Conservation (phyloP, 1,139 yeast species). For the Arxiozyma bovina region DNA sequence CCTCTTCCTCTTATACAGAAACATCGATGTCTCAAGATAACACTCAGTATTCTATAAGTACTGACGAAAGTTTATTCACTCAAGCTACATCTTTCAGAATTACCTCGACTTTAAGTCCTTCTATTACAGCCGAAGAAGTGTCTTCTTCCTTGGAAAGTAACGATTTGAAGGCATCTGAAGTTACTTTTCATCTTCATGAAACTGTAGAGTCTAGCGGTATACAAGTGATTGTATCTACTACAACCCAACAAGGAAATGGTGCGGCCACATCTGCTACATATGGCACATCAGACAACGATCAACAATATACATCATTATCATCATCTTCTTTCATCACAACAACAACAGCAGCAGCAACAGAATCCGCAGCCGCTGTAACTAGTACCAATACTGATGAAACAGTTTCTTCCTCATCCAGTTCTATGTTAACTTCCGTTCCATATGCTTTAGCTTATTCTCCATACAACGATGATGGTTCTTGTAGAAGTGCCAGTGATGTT, state of each 20-base stretch:
- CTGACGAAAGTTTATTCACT: conserved; percentile 9
- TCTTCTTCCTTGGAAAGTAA: conserved; percentile 7
- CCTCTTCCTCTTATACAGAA: conserved; percentile 10
- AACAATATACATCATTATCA: not conserved
- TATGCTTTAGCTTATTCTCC: conserved; percentile 70
- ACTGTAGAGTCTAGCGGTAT: conserved; percentile 1
- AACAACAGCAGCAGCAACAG: conserved; percentile 10
- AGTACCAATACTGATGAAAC: not conserved
- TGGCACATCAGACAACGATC: conserved; percentile 1
- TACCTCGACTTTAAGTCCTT: conserved; percentile 2
- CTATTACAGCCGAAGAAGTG: not conserved
- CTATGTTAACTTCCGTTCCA: conserved; percentile 36
- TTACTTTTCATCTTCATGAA: conserved; percentile 1
- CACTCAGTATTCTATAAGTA: not conserved
- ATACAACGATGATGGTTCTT: conserved; percentile 55
- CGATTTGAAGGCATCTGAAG: not conserved
- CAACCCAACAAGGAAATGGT: not conserved
- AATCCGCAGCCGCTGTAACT: conserved; percentile 7
- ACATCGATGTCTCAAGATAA: conserved; percentile 5
- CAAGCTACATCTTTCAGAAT: not conserved
- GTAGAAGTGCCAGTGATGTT: conserved; percentile 53
- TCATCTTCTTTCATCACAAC: conserved; percentile 9
- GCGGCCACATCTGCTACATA: conserved; percentile 8
- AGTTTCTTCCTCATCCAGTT: conserved; percentile 11
- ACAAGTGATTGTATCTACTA: conserved; percentile 4